Evolutionary conservation across 805 yeast species (phyloP).

Genomic region (Dipodascus albidus): DNA sequence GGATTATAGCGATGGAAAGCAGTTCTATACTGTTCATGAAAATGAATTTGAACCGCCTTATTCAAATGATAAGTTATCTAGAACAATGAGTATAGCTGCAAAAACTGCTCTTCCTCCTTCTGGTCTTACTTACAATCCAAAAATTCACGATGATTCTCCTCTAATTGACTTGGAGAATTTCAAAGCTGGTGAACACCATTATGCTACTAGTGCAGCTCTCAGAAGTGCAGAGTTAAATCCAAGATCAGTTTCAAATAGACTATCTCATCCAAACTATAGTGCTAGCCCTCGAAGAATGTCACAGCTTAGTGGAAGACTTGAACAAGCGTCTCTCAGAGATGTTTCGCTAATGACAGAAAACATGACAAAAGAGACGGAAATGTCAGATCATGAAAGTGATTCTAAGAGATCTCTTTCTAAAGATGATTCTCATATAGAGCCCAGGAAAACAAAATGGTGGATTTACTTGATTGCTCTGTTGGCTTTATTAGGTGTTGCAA

Average conservation of each 20-base stretch:
- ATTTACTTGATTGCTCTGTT: not conserved
- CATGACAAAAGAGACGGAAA: not conserved
- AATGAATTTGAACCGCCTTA: not conserved
- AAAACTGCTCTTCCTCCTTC: conserved; percentile 1
- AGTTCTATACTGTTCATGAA: not conserved
- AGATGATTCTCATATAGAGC: not conserved
- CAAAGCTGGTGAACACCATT: not conserved
- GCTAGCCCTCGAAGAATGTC: not conserved
- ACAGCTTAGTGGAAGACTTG: not conserved
- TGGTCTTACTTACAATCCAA: not conserved
- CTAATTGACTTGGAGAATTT: not conserved
- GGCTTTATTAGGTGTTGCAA: not conserved
- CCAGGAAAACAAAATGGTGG: not conserved
- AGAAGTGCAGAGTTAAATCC: not conserved
- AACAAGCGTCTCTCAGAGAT: not conserved
- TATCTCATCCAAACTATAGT: not conserved
- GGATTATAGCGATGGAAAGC: not conserved
- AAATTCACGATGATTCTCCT: not conserved
- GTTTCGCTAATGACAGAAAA: not conserved
- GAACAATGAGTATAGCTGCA: not conserved
- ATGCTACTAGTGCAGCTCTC: not conserved
- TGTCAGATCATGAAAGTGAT: not conserved
- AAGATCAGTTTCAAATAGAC: not conserved
- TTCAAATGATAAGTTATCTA: not conserved
- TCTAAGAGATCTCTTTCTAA: not conserved